Evolutionary conservation across 129 eudicot genomes (phyloP).

Genomic region (Scalesia atractyloides): DNA sequence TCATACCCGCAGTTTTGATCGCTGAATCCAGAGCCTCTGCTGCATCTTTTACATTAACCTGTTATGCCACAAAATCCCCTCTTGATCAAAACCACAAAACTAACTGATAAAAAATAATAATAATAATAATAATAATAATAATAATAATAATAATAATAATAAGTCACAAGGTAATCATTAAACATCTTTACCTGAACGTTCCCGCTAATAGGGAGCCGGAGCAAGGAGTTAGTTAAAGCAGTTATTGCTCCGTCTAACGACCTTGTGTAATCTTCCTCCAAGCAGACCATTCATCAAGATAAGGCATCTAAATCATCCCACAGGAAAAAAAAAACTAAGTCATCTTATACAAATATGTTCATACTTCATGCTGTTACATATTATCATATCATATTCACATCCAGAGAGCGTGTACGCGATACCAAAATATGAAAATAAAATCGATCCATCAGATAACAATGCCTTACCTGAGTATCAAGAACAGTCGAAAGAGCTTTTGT

Average conservation of each 20-base stretch:
- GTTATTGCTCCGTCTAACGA: conserved; percentile 52
- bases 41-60: conserved; percentile 64
- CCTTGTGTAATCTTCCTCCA: conserved; percentile 67
- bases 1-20: conserved; percentile 52
- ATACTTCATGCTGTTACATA: neutral
- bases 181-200: conserved; percentile 54
- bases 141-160: too few species aligned
- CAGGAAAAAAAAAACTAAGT: neutral
- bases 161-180: neutral
- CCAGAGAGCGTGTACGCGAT: neutral
- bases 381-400: conserved; percentile 8
- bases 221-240: conserved; percentile 59
- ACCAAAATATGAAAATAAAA: neutral
- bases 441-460: neutral
- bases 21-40: conserved; percentile 61
- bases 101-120: too few species aligned
- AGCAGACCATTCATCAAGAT: conserved; percentile 73
- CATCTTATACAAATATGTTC: neutral
- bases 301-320: conserved; percentile 53
- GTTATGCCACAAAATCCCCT: conserved; percentile 9
- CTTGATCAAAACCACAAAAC: conserved; percentile 4
- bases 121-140: too few species aligned
- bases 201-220: conserved; percentile 67
- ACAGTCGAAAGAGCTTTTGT: conserved; percentile 51
- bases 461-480: conserved; percentile 68